Percentiles rank a stretch among this genome's conserved stretches.
These are phyloP conservation scores for Cinnamomum micranthum DNA, from an alignment of 164 flowering plant genomes.

Conservation along the genomic window DNA sequence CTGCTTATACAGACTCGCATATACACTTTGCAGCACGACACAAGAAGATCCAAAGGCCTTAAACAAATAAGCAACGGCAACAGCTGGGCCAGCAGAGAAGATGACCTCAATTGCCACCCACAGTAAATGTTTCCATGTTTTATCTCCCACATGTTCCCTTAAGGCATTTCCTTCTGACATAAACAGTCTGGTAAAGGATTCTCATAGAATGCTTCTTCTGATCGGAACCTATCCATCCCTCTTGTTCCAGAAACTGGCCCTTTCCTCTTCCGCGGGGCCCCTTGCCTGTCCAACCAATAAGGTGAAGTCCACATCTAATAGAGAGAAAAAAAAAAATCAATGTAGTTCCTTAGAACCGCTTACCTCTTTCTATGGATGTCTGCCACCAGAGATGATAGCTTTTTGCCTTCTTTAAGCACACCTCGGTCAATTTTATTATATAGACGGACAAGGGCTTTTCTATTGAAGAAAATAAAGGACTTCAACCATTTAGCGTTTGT, in stretches of 20 bases:
- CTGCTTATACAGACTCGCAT: no score
- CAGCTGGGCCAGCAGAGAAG: no score
- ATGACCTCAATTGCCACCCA: no score
- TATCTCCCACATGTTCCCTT: no score
- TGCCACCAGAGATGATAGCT: slow-evolving; percentile 42
- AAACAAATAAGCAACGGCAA: no score
- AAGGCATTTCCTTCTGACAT: slow-evolving; percentile 41
- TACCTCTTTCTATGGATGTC: slow-evolving; percentile 80
- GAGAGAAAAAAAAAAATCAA: not conserved
- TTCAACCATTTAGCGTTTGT: not conserved
- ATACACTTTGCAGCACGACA: no score
- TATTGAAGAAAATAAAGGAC: slow-evolving; percentile 25
- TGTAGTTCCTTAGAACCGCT: not conserved
- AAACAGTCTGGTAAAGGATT: slow-evolving; percentile 95
- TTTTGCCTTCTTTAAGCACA: slow-evolving; percentile 56
- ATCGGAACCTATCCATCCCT: slow-evolving; percentile 87
- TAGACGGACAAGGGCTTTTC: slow-evolving; percentile 72
- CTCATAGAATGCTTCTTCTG: slow-evolving; percentile 92
- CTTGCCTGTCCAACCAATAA: slow-evolving; percentile 54
- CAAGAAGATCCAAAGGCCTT: no score
- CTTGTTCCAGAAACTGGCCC: slow-evolving; percentile 92
- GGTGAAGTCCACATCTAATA: not conserved
- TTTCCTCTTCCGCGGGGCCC: slow-evolving; percentile 86
- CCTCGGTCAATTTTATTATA: slow-evolving; percentile 78
- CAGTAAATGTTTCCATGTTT: no score